A percentile compares a stretch with the other conserved stretches of the same genome.
These are phyloP conservation scores for Didymella glomerata DNA, from an alignment of 2,329 filamentous ascomycete genomes.

Conservation along the genomic window DNA sequence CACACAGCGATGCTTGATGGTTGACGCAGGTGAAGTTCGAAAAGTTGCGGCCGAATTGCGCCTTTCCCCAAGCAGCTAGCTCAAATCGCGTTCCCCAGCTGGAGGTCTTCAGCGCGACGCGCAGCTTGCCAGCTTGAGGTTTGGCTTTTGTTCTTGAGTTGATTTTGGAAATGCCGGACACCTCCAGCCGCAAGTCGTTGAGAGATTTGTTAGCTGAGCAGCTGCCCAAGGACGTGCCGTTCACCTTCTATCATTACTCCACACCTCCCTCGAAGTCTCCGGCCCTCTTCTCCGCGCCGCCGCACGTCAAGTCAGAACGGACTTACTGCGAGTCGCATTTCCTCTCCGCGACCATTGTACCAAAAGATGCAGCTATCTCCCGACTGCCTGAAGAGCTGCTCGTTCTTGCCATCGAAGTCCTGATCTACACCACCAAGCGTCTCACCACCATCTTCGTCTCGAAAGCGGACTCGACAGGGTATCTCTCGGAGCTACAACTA, in stretches of 20 bases:
- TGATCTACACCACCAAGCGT: conserved; percentile 81
- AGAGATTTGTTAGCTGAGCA: conserved; percentile 60
- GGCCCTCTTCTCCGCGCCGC: conserved; percentile 81
- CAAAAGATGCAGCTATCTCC: conserved; percentile 37
- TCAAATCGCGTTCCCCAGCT: conserved; percentile 29
- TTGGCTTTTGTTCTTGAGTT: not conserved
- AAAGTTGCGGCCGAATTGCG: conserved; percentile 40
- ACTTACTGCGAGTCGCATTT: conserved; percentile 92
- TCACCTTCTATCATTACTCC: conserved; percentile 85
- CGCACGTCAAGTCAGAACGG: conserved; percentile 73
- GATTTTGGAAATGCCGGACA: conserved; percentile 37
- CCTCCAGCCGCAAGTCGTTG: conserved; percentile 36
- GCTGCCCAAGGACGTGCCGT: conserved; percentile 63
- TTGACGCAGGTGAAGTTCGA: conserved; percentile 27
- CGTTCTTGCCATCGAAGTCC: conserved; percentile 83
- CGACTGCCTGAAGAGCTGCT: conserved; percentile 63
- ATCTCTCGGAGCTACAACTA: conserved; percentile 72
- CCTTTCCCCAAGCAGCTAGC: conserved; percentile 32
- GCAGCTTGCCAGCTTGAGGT: conserved; percentile 1
- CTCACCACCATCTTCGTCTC: conserved; percentile 92
- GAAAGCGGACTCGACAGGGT: conserved; percentile 96
- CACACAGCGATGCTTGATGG: conserved; percentile 13
- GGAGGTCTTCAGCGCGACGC: conserved; percentile 13
- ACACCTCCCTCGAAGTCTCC: conserved; percentile 79
- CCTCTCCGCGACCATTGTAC: conserved; percentile 64